Base-by-base conservation (phyloP, 169 alveolate species). In the Eimeria praecox region DNA sequence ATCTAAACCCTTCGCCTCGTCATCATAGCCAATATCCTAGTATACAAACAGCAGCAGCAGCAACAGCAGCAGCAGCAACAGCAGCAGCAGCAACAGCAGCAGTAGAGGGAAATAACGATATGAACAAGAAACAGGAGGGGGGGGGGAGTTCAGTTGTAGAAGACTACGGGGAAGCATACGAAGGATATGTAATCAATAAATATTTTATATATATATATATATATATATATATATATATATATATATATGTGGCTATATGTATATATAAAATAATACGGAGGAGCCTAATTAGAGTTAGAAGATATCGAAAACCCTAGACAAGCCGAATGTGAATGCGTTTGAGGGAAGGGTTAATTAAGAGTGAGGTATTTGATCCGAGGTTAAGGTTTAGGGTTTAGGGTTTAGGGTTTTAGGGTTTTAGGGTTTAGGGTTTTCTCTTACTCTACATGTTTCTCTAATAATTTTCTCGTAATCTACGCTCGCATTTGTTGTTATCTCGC, bases 401-500 rank as follows among this genome's bases (percentile, higher is more conserved):
- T n/a, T n/a, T 5, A n/a, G n/a, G n/a, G n/a, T n/a, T n/a, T n/a
- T n/a, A n/a, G n/a, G n/a, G n/a, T n/a, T 75, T 44, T n/a, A 35
- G 78, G 40, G 78, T n/a, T 69, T n/a, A n/a, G 78, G 78, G 40
- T n/a, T n/a, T 5, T n/a, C n/a, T n/a, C 86, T 33, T 73, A 91
- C 95, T 90, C 66, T 98, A 73, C 98, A 97, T 46, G 99, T 99
- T 40, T 99, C 98, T 66, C 99, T 97, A 54, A 99, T 99, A 52
- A 99, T 98, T 90, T 98, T 96, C 96, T 99, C 99, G 94, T 98
- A 98, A 94, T 98, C 98, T 35, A 99, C 97, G 64, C 96, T 96
- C 18, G 99, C 99, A 73, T 97, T 97, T 30, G 99, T 98, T 52
- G 99, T 98, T 92, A 99, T 99, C 97, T 99, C 99, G 52, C 99